Evolutionary conservation across 2,329 filamentous ascomycete species (phyloP), one percentile per base, ranked within the genome.

Genomic region (Arthrobotrys sphaeroides): DNA sequence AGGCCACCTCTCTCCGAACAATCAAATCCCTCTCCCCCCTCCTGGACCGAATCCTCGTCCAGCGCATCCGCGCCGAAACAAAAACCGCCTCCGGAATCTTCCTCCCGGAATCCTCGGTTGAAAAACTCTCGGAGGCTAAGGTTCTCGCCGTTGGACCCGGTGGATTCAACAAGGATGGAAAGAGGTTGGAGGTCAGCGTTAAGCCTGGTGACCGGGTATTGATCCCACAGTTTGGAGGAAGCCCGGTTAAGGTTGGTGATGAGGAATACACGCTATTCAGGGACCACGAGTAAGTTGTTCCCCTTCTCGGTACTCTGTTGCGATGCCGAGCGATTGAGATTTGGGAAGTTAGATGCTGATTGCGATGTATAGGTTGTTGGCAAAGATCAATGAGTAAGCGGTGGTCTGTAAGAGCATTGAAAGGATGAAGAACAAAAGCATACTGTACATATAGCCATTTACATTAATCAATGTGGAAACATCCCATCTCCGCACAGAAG

Each of bases 81-180:
- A 97, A 97, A 88, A 99, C 95, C 57, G 93, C 95, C 81, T 90
- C 90, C 82, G 95, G 95, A 82, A 97, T 99, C 88, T 97, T 96
- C 88, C 91, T 99, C 79, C 95, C 95, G 80, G 95, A 99, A 87
- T 94, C 90, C 77, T 92, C 91, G 82, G 93, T 98, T 82, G 97
- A 99, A 89, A 95, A 99, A 85, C 89, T 98, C 83, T 98, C 97
- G 85, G 94, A 98, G 87, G 95, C 92, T 81, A 94, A 93, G 85
- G 95, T 99, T 67, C 87, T 99, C 77, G 95, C 95, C 77, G 94
- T 99, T 78, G 95, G 95, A 65, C 95, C 95, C 70, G 95, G 95
- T 78, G 90, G 87, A 12, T 81, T 96, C 76, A 92, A 96, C 86
- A 93, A 90, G 85, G 90, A 96, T 77, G 95, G 95, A 80, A 92